These are phyloP conservation scores for Tulasnella sp. DNA, from an alignment of 768 basidiomycete species.

Conservation along the genomic window DNA sequence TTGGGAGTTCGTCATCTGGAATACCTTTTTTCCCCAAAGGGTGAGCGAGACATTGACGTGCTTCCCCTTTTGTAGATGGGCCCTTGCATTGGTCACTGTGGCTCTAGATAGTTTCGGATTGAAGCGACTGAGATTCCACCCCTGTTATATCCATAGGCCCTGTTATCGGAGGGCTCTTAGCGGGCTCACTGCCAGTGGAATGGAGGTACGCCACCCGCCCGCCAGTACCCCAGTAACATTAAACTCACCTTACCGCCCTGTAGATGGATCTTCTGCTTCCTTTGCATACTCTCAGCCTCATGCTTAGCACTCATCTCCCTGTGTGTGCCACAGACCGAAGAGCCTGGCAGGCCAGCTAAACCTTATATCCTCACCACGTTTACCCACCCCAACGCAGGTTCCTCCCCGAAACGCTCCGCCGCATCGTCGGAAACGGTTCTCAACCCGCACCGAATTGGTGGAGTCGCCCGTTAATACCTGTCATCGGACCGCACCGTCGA, in stretches of 20 bases:
- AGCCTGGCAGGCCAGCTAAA: no score
- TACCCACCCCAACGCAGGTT: slow-evolving; percentile 28
- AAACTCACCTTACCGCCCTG: not conserved
- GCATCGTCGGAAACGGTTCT: slow-evolving; percentile 47
- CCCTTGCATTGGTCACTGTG: slow-evolving; percentile 41
- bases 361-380: no score
- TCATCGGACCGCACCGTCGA: slow-evolving; percentile 29
- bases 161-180: not conserved
- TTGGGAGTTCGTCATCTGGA: no score
- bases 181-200: not conserved
- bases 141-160: not conserved
- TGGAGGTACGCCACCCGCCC: no score
- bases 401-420: slow-evolving; percentile 45
- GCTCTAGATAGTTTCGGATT: not conserved
- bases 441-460: slow-evolving; percentile 34
- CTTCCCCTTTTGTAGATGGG: slow-evolving; percentile 58
- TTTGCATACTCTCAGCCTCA: slow-evolving; percentile 46
- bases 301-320: slow-evolving; percentile 49
- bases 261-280: slow-evolving; percentile 62
- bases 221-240: no score
- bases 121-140: not conserved
- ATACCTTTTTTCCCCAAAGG: no score
- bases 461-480: slow-evolving; percentile 38
- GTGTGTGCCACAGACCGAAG: not conserved
- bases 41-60: no score